These are phyloP conservation scores for Candida germanica DNA, from an alignment of 805 yeast genomes.

Conservation along the genomic window DNA sequence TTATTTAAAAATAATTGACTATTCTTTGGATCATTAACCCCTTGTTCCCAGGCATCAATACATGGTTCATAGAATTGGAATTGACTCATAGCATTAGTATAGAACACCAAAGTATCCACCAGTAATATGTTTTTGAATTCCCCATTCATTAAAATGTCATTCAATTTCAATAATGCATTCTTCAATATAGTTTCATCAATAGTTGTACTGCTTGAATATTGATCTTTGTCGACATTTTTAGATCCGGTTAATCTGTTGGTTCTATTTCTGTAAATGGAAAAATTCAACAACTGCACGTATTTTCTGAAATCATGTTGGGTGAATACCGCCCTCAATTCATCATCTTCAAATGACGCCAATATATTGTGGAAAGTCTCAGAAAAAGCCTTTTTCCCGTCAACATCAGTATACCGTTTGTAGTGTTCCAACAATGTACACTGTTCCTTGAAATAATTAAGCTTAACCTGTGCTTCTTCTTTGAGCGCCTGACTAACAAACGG, in stretches of 20 bases:
- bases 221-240: constrained; percentile 39
- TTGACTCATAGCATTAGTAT: constrained; percentile 43
- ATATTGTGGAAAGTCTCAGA: constrained; percentile 16
- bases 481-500: constrained; percentile 20
- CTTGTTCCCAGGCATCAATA: constrained; percentile 66
- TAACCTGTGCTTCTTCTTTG: constrained; percentile 17
- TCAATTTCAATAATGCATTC: constrained; percentile 29
- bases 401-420: constrained; percentile 10
- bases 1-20: constrained; percentile 54
- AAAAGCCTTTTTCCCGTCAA: constrained; percentile 17
- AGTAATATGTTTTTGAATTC: constrained; percentile 25
- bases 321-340: constrained; percentile 17
- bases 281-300: constrained; percentile 21
- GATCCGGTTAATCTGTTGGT: constrained; percentile 28
- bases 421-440: constrained; percentile 23
- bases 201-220: constrained; percentile 21
- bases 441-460: constrained; percentile 28
- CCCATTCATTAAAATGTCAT: constrained; percentile 27
- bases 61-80: constrained; percentile 61
- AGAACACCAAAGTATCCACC: constrained; percentile 20
- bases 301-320: constrained; percentile 20
- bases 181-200: constrained; percentile 30
- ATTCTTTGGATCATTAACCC: constrained; percentile 43
- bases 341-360: constrained; percentile 19
- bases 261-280: constrained; percentile 28